Evolutionary conservation across 495 filamentous ascomycete genomes (phyloP).

Genomic region (Aspergillus asperescens): DNA sequence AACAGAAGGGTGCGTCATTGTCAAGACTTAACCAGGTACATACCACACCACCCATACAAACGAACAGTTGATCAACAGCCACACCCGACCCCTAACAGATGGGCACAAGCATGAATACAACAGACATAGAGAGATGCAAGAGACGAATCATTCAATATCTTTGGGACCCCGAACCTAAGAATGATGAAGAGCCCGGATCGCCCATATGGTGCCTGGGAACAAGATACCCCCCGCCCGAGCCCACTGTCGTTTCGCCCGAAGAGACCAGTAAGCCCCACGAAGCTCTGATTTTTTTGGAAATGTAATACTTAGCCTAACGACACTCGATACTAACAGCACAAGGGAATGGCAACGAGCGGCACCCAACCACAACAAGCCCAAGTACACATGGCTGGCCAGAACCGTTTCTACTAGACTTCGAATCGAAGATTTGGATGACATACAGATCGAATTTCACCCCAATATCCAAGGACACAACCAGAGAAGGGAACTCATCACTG

Average conservation of each 20-base stretch:
- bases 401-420: constrained; percentile 85
- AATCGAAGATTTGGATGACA: constrained; percentile 92
- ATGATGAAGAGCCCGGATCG: constrained; percentile 62
- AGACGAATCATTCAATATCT: constrained; percentile 87
- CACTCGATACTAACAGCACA: neutral
- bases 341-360: neutral
- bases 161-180: constrained; percentile 90
- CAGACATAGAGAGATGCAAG: constrained; percentile 62
- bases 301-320: neutral
- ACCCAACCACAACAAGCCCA: constrained; percentile 19
- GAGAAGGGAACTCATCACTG: constrained; percentile 63
- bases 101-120: constrained; percentile 50
- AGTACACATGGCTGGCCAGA: constrained; percentile 67
- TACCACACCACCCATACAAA: too few species aligned
- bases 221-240: constrained; percentile 49
- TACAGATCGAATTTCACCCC: constrained; percentile 83
- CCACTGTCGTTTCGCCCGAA: neutral
- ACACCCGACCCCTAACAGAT: neutral
- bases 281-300: neutral
- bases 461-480: constrained; percentile 74
- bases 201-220: constrained; percentile 87
- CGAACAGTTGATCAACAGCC: too few species aligned
- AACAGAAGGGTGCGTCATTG: too few species aligned
- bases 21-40: too few species aligned
- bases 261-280: constrained; percentile 11